Evolutionary conservation across 140 eudicot species (phyloP), one percentile per base, ranked within the genome.

Genomic region (Anethum foeniculum): DNA sequence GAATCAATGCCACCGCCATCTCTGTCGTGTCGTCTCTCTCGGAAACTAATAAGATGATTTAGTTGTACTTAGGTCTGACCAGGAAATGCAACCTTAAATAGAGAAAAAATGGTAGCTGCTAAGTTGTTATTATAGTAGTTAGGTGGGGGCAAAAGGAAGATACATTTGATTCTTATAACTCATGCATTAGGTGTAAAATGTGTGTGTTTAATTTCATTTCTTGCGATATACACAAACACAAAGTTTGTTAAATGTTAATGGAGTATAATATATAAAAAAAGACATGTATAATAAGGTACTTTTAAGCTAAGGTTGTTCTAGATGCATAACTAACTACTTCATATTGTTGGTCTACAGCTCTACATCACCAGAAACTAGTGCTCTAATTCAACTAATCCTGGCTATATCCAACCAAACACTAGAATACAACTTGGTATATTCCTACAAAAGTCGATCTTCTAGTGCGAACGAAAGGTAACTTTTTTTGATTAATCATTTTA

Each of bases 361-460:
- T 62, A 62, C 69, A 62, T 62, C 69, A 62, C 69, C 69, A 1
- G 16, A 62, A 25, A 62, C 34, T 62, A 62, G 69, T 62, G 69
- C 69, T 62, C 69, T 25, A 9, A 25, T 62, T 25, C 69, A 62
- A 62, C 69, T 62, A 62, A 62, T 62, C 69, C 69, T 25, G 25
- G 34, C 69, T 25, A 62, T 62, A n/a, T 62, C 69, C 69, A 25
- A 62, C 69, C 69, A 62, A 62, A 62, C 69, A 62, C 34, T n/a
- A 62, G 10, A n/a, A 25, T 10, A 62, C 69, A 62, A 62, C 6
- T 62, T 62, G 3, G 6, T 9, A 62, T 62, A n/a, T 62, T 62
- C 32, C 69, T 58, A 58, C 67, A 9, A 52, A 4, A 18, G 60
- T 52, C 8, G 23, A 51, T 51, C 23, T 51, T 51, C 58, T 51